phyloP scores from a whole-genome alignment of 2,329 filamentous ascomycete genomes.

The Coniochaeta ligniaria region DNA sequence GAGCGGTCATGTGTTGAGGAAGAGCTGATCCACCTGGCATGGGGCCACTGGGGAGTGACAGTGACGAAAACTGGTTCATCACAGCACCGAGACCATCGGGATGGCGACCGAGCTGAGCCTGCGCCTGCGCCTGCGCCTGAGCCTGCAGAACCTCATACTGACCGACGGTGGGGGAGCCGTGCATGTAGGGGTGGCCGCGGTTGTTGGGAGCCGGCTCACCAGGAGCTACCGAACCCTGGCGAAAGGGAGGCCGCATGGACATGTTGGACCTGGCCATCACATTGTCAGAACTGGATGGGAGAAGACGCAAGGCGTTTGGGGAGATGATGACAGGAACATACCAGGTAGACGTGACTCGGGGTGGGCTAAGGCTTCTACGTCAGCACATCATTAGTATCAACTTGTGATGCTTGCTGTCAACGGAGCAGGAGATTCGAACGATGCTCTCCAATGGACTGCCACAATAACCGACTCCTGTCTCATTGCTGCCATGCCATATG shows the following conservation, averaged over 20 bases:
- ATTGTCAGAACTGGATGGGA: not conserved
- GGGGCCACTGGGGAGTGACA: conserved; percentile 14
- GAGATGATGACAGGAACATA: not conserved
- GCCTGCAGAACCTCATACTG: not conserved
- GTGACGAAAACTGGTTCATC: conserved; percentile 20
- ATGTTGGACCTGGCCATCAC: not conserved
- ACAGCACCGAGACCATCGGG: conserved; percentile 10
- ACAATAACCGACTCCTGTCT: no score
- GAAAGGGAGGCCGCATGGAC: not conserved
- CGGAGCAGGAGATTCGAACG: not conserved
- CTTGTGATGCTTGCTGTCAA: not conserved
- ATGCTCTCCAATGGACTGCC: not conserved
- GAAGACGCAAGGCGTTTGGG: not conserved
- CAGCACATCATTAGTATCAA: not conserved
- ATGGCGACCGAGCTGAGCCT: not conserved
- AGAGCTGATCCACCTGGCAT: conserved; percentile 11
- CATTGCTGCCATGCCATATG: no score
- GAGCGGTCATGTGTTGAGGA: conserved; percentile 14
- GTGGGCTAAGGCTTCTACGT: not conserved
- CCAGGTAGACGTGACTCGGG: not conserved
- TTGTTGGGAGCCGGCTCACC: not conserved
- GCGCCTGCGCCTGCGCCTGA: not conserved
- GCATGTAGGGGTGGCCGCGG: not conserved
- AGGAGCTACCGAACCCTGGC: not conserved
- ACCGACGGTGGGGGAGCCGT: not conserved